Conservation (phyloP, 768 basidiomycete genomes). For the Boletus rex-veris region DNA sequence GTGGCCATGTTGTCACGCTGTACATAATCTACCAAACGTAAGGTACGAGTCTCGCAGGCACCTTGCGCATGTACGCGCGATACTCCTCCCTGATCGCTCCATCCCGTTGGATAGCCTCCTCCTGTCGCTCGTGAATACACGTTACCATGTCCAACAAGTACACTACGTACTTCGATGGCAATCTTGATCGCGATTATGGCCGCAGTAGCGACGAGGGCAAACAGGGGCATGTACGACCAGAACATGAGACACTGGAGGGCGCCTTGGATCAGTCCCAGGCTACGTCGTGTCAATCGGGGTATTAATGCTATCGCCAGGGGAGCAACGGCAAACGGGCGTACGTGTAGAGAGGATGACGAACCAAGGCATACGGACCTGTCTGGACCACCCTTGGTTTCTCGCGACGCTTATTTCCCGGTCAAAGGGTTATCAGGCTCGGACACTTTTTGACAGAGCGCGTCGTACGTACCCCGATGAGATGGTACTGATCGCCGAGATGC, state of each 20-base stretch:
- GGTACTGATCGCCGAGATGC: constrained; percentile 5
- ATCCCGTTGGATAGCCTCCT: constrained; percentile 6
- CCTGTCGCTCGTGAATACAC: background rate
- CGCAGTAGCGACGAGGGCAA: background rate
- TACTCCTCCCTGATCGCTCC: constrained; percentile 4
- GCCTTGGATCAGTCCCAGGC: background rate
- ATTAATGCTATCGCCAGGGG: background rate
- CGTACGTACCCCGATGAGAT: constrained; percentile 8
- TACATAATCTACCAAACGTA: constrained; percentile 1
- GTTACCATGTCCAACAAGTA: too few species aligned
- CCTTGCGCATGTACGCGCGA: constrained; percentile 9
- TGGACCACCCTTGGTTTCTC: constrained; percentile 11
- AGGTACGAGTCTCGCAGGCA: constrained; percentile 12
- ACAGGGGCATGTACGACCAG: constrained; percentile 8
- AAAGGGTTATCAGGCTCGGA: too few species aligned
- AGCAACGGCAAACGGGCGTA: background rate
- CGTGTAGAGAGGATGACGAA: constrained; percentile 13
- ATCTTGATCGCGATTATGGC: constrained; percentile 1
- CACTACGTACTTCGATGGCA: background rate
- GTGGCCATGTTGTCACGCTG: too few species aligned
- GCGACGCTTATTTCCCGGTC: constrained; percentile 3
- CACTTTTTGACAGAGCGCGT: background rate
- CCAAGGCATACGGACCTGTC: constrained; percentile 11
- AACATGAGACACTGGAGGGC: constrained; percentile 2
- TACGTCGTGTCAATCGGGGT: background rate